Evolutionary conservation across 2,329 filamentous ascomycete genomes (phyloP).

Genomic region (Ceratocystis harringtonii): DNA sequence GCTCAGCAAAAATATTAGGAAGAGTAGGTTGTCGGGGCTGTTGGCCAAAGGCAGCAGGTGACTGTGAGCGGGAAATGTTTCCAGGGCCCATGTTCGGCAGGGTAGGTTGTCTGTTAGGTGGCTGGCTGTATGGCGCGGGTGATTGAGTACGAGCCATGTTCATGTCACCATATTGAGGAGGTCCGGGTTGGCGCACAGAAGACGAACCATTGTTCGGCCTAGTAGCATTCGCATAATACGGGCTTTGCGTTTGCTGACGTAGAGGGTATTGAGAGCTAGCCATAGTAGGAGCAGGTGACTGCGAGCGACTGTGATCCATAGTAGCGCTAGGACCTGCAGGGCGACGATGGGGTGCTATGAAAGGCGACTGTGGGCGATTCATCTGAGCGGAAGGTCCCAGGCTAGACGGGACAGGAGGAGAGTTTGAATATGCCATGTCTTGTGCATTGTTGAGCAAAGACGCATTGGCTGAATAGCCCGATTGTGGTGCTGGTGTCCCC

Average conservation of each 20-base stretch:
- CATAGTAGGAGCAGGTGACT: slow-evolving; percentile 27
- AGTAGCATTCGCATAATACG: not conserved
- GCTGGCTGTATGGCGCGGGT: slow-evolving; percentile 12
- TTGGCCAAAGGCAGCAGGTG: slow-evolving; percentile 10
- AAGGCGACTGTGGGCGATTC: slow-evolving; percentile 8
- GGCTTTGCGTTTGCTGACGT: slow-evolving; percentile 14
- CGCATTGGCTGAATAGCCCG: slow-evolving; percentile 46
- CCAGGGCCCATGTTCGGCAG: not conserved
- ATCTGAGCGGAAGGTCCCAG: slow-evolving; percentile 1
- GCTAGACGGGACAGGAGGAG: slow-evolving; percentile 1
- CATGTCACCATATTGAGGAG: slow-evolving; percentile 8
- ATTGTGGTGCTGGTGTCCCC: slow-evolving; percentile 34
- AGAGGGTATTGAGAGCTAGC: slow-evolving; percentile 20
- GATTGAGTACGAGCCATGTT: slow-evolving; percentile 14
- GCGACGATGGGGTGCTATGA: slow-evolving; percentile 9
- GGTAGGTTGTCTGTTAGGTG: not conserved
- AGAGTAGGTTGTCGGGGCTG: slow-evolving; percentile 18
- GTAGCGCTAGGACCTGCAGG: slow-evolving; percentile 1
- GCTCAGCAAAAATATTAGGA: slow-evolving; percentile 15
- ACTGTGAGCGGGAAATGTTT: not conserved
- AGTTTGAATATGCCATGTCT: slow-evolving; percentile 22
- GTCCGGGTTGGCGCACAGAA: slow-evolving; percentile 8
- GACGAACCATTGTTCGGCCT: not conserved
- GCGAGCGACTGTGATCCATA: slow-evolving; percentile 39
- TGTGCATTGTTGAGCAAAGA: slow-evolving; percentile 46